Evolutionary conservation across 352 stramenopile genomes (phyloP).

Genomic region (Phytophthora fragariae): DNA sequence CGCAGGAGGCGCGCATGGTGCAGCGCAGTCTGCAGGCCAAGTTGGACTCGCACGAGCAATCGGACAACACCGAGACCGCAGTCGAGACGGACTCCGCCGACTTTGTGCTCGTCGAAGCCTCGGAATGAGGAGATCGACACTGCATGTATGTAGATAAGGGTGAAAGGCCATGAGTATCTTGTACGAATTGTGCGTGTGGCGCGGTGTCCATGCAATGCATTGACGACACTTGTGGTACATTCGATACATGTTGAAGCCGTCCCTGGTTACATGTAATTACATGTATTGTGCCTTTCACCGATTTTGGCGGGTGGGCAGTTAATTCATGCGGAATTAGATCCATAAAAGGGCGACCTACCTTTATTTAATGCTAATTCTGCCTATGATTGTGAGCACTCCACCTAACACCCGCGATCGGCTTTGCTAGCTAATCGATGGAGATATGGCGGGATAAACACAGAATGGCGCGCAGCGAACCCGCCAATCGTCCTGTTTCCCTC

Average conservation of each 20-base stretch:
- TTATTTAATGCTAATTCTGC: no score
- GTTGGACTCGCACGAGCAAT: slow-evolving; percentile 38
- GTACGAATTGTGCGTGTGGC: not conserved
- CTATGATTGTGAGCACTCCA: no score
- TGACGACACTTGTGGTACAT: slow-evolving; percentile 7
- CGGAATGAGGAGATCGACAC: slow-evolving; percentile 14
- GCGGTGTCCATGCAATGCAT: slow-evolving; percentile 16
- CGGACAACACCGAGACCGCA: not conserved
- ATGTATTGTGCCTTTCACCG: no score
- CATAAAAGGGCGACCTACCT: no score
- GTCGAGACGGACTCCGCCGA: slow-evolving; percentile 14
- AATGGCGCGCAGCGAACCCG: no score
- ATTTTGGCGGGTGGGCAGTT: no score
- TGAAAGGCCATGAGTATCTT: not conserved
- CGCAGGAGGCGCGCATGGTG: slow-evolving; percentile 78
- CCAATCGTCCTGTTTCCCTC: no score
- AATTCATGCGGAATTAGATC: no score
- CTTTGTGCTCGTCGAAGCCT: slow-evolving; percentile 45
- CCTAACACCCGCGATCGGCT: no score
- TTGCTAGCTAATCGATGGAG: no score
- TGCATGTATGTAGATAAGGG: not conserved
- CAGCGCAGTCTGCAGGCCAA: slow-evolving; percentile 69
- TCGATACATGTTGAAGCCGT: slow-evolving; percentile 13
- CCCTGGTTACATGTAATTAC: not conserved
- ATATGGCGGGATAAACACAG: no score